Evolutionary conservation across 768 basidiomycete genomes (phyloP).

Genomic region (Tricholoma furcatifolium): DNA sequence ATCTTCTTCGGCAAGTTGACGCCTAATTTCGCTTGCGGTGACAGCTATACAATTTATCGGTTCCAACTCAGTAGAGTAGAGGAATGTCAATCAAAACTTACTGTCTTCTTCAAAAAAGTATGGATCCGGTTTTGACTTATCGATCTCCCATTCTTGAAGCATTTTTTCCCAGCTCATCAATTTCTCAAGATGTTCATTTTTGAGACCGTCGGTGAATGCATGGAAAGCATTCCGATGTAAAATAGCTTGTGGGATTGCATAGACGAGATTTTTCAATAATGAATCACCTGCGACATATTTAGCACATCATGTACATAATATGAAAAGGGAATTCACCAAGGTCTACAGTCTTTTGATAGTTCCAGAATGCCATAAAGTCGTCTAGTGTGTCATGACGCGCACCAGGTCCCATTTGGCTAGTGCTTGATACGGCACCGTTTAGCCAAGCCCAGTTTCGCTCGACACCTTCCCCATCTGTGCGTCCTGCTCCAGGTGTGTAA

Average conservation of each 20-base stretch:
- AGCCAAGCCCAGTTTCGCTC: no score
- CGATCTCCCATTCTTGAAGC: constrained; percentile 8
- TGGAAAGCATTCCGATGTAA: constrained; percentile 6
- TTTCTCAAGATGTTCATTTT: background rate
- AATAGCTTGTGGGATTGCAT: constrained; percentile 11
- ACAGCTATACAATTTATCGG: background rate
- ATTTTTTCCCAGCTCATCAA: constrained; percentile 1
- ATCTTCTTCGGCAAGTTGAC: constrained; percentile 12
- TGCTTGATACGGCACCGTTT: no score
- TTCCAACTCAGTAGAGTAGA: background rate
- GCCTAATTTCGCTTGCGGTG: constrained; percentile 5
- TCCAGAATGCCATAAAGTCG: no score
- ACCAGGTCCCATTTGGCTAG: constrained; percentile 25
- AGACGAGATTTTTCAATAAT: constrained; percentile 1
- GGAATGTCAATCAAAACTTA: no score
- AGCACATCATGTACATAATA: no score
- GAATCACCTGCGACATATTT: no score
- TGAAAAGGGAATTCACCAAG: constrained; percentile 2
- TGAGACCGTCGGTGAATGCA: constrained; percentile 7
- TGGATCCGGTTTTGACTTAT: constrained; percentile 5
- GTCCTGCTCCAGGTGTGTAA: constrained; percentile 15
- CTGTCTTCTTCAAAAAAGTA: constrained; percentile 9
- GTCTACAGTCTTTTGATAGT: constrained; percentile 17
- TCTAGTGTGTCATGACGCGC: no score
- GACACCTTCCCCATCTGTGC: no score